Evolutionary conservation across 371 early-diverging fungal genomes (phyloP), one percentile per base, ranked within the genome.

Genomic region (Dentiscutata heterogama): DNA sequence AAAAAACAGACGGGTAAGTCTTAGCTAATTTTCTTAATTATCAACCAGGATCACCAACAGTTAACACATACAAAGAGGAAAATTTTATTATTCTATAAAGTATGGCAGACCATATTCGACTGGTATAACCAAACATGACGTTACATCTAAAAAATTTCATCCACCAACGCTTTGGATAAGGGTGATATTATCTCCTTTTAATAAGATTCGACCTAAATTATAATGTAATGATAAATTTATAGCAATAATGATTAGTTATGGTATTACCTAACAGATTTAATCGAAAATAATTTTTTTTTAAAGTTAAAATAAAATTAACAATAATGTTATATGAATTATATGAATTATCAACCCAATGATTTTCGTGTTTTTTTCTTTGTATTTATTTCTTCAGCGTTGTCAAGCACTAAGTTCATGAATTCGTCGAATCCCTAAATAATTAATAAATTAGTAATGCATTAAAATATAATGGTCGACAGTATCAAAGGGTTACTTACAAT

Each of bases 321-420:
- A 22, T 50, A 75, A 75, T n/a, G 18, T 8, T 4, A 75, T 31
- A 4, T 13, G 22, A 61, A 60, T 5, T 14, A 72, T 82, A 4
- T 13, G 22, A 61, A 60, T 5, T 14, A 72, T 82, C 80, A 86
- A 91, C 92, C 91, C 82, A 93, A 80, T 42, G 86, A 82, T 68
- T 87, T 89, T 82, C 93, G 88, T n/a, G 94, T 92, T 39, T 91
- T 91, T 77, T 91, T 94, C 90, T 96, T 96, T 75, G 86, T 83
- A 70, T 93, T 86, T 18, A 97, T 89, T 86, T 98, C 98, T 75
- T 90, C 94, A 27, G 96, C 96, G 31, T 95, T 92, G 72, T 96
- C 98, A 83, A 98, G 86, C 16, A 97, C 97, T 84, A 98, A 86
- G 85, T 95, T 97, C 98, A 98, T 97, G 84, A 98, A 98, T 87